Evolutionary conservation across 352 stramenopile species (phyloP), one percentile per base, ranked within the genome.

Genomic region (Pythium scleroteichum): DNA sequence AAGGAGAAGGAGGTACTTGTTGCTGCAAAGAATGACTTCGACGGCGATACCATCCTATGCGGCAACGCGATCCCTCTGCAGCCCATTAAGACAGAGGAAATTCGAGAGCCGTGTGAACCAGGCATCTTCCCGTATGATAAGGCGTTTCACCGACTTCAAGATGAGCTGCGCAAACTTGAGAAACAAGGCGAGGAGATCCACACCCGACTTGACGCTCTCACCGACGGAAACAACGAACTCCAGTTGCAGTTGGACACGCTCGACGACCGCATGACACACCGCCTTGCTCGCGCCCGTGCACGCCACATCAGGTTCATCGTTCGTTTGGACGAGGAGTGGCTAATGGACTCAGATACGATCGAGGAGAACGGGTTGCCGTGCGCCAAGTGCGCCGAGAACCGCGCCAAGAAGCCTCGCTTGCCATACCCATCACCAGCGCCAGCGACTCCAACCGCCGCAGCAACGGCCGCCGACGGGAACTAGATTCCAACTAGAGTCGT

Each of bases 261-360:
- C 10, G 29, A 63, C 17, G 29, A 22, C 9, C 42, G 47, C 2
- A 27, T 38, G 32, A 26, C 14, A 2, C 64, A 71, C 22, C 52
- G 64, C 19, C n/a, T 58, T 0, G 50, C 24, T 5, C 64, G 53
- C 52, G 64, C 57, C 9, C 57, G 64, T 22, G 39, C 23, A 38
- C 57, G 58, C 10, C 8, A 64, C 42, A 53, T 71, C 33, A 40
- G 13, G 26, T 64, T 58, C 22, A 51, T 44, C 20, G 42, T 26
- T n/a, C 14, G 16, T 12, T 39, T 64, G 16, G 52, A 66, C 38
- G 55, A 66, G 40, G 58, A 61, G 29, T 65, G 64, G 53, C 27
- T 41, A 20, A 35, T 47, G 24, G 51, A 65, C 12, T 22, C 38
- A 2, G 44, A 60, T 6, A 24, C 22, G 35, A 20, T 55, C n/a